Evolutionary conservation across 257 asterid species (phyloP), one percentile per base, ranked within the genome.

Genomic region (Solanum lignicaule): DNA sequence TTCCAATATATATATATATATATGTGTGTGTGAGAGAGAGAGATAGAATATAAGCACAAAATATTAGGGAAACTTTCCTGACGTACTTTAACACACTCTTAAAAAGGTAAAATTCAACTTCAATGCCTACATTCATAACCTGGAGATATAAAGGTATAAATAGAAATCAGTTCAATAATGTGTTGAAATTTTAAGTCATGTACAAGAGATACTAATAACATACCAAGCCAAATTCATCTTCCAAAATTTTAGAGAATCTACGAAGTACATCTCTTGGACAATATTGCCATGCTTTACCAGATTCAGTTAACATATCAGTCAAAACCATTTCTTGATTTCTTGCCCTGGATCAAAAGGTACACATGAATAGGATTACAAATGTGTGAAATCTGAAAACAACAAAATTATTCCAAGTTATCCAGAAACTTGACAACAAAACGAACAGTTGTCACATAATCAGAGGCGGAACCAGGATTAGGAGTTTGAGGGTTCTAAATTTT

Each of bases 171-270:
- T 76, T 29, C 87, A 12, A 23, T 20, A 88, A 13, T 8, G 1
- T 29, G 1, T 48, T 55, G 27, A 60, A 20, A n/a, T 46, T 21
- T 25, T 2, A 46, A 43, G n/a, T 46, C 27, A 15, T 41, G 25
- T 10, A 6, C 41, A 46, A 48, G 31, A 82, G 16, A 60, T 83
- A 90, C 41, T 16, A 75, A 46, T 69, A 39, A 85, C 87, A 66
- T 96, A 96, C 99, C 99, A 96, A 96, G 91, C 93, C 88, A 86
- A 93, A 95, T 92, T 95, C 99, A 84, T 95, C 95, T 89, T 91
- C 92, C 89, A 2, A 87, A 86, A 93, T 87, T 91, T 94, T 92
- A 15, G 95, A 90, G 89, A 92, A 94, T 89, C 94, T 92, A 87
- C 95, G 92, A 90, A 96, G 92, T 21, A 95, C 89, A 89, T 93